Evolutionary conservation across 257 asterid species (phyloP).

Genomic region (Ilex asprella): DNA sequence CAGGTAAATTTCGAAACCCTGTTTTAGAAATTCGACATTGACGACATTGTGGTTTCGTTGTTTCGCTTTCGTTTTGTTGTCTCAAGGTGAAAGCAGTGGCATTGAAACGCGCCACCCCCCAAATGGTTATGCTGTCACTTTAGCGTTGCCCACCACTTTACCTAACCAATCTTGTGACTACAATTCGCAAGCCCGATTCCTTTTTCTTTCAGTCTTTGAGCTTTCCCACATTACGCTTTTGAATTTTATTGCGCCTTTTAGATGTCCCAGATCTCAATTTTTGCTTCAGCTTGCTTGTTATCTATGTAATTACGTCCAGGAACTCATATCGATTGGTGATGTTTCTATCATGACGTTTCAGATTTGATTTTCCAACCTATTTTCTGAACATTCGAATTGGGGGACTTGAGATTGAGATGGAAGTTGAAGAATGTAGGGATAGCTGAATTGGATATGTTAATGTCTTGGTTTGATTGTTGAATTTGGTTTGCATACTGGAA

Average conservation of each 20-base stretch:
- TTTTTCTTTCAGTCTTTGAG: constrained; percentile 15
- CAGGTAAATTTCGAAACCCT: too few species aligned
- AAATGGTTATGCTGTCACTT: constrained; percentile 63
- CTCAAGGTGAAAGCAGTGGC: constrained; percentile 13
- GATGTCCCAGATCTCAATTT: constrained; percentile 1
- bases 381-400: constrained; percentile 3
- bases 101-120: constrained; percentile 8
- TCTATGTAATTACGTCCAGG: too few species aligned
- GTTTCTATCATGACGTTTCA: too few species aligned
- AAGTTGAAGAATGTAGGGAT: constrained; percentile 12
- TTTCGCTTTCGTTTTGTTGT: constrained; percentile 35
- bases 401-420: constrained; percentile 13
- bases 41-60: background rate
- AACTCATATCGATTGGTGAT: too few species aligned
- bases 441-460: background rate
- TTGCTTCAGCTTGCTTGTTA: background rate
- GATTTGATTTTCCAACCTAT: background rate
- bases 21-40: too few species aligned
- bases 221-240: constrained; percentile 22
- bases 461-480: background rate
- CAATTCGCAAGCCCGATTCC: too few species aligned
- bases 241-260: background rate
- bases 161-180: constrained; percentile 34
- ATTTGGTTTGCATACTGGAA: background rate
- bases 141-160: constrained; percentile 41